Evolutionary conservation across 2,329 filamentous ascomycete species (phyloP), one percentile per base, ranked within the genome.

Genomic region (Microdochium bolleyi): DNA sequence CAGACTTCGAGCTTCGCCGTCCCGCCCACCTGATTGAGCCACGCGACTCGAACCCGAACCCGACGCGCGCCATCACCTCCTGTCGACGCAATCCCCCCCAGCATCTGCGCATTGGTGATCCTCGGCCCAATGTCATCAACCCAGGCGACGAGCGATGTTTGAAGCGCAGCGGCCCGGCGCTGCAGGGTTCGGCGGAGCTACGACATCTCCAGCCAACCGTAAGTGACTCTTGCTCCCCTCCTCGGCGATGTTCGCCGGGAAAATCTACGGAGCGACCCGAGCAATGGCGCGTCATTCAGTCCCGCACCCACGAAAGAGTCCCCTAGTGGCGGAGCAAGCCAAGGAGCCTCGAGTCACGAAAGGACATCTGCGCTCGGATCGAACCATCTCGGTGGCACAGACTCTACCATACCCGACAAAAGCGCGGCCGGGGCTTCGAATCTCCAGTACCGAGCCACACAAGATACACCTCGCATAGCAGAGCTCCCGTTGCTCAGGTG

Each of bases 141-240:
- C 25, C 48, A 51, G 52, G 52, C 37, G 46, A 52, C 52, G 50
- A 59, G 60, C 57, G 49, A 65, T 65, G 63, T 55, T 61, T 58
- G 60, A 62, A 57, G 32, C 56, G 49, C 53, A 60, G 60, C 56
- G 55, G 48, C 58, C 61, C 49, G 59, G 57, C 55, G 58, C 59
- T 56, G 62, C 59, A 62, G 62, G 62, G 54, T 51, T 54, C 48
- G 55, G 58, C 52, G 55, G 54, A 53, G 49, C 52, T 53, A 52
- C 56, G 49, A 57, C 52, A 38, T 49, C 54, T 50, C 53, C 61
- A 49, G 53, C 41, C 49, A 65, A 64, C 57, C 61, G 63, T 65
- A 65, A 65, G 63, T 65, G 54, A 53, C 55, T 57, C 54, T 58
- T 62, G n/a, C n/a, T n/a, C 52, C 55, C 55, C 27, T 49, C 52